Evolutionary conservation across 202 grass and related monocot species (phyloP).

Genomic region (Carex arenaria): DNA sequence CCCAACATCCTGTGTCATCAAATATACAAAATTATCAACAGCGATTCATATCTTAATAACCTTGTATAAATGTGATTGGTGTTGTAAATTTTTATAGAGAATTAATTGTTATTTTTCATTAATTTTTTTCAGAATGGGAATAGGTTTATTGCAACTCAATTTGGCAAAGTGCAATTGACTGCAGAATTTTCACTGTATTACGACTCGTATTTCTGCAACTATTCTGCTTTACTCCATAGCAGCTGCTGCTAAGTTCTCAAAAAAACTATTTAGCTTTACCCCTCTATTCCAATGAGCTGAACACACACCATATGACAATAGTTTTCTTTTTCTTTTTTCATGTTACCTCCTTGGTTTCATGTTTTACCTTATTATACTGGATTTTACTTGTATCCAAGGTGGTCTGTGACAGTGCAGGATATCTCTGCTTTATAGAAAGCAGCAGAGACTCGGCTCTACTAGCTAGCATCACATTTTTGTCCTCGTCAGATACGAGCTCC

Average conservation of each 20-base stretch:
- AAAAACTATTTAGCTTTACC: not conserved
- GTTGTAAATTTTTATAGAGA: not conserved
- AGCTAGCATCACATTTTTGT: conserved; percentile 73
- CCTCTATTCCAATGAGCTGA: not conserved
- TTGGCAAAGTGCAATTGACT: not conserved
- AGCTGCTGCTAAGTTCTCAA: no score
- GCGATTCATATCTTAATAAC: not conserved
- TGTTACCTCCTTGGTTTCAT: not conserved
- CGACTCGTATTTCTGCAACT: not conserved
- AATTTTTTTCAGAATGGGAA: not conserved
- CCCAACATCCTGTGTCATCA: conserved; percentile 61
- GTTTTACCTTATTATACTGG: conserved; percentile 89
- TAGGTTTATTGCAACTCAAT: not conserved
- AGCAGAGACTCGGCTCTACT: conserved; percentile 67
- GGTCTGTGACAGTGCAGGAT: conserved; percentile 80
- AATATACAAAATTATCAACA: conserved; percentile 10
- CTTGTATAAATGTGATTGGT: not conserved
- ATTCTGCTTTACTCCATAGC: not conserved
- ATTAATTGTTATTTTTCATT: not conserved
- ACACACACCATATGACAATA: not conserved
- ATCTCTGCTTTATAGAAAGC: conserved; percentile 80
- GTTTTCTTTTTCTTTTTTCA: not conserved
- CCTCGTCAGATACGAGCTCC: conserved; percentile 54
- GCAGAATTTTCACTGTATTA: not conserved
- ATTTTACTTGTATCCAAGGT: conserved; percentile 99